These are phyloP conservation scores for Elaeagnus macrophylla DNA, from an alignment of 306 rosid species.

Conservation along the genomic window DNA sequence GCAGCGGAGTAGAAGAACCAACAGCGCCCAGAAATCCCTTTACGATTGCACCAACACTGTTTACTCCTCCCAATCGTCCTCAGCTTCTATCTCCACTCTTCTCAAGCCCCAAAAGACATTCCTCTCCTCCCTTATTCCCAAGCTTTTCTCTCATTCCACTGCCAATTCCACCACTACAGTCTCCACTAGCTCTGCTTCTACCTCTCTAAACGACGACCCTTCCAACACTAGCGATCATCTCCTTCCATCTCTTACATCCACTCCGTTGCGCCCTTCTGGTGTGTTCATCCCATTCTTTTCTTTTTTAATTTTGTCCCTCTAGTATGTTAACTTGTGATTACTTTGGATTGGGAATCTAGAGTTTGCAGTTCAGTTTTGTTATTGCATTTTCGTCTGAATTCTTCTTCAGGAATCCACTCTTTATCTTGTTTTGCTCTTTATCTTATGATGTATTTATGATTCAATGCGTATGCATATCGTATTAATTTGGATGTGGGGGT, in stretches of 20 bases:
- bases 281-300: not conserved
- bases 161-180: not conserved
- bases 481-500: not conserved
- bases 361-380: not conserved
- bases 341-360: conserved; percentile 4
- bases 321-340: not conserved
- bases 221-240: conserved; percentile 22
- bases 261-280: conserved; percentile 1
- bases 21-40: conserved; percentile 42
- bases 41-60: conserved; percentile 44
- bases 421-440: too few relatives aligned
- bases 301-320: not conserved
- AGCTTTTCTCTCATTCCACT: conserved; percentile 1
- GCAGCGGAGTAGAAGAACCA: conserved; percentile 7
- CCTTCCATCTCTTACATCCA: not conserved
- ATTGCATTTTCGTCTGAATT: not conserved
- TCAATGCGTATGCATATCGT: not conserved
- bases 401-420: not conserved
- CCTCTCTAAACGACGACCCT: conserved; percentile 1
- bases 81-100: conserved; percentile 14
- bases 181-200: not conserved
- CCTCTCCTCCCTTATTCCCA: conserved; percentile 20
- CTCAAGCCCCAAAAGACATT: conserved; percentile 25
- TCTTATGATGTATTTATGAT: not conserved
- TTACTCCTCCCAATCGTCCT: conserved; percentile 19